Evolutionary conservation across 129 eudicot genomes (phyloP).

Genomic region (Helichrysum umbraculigerum): DNA sequence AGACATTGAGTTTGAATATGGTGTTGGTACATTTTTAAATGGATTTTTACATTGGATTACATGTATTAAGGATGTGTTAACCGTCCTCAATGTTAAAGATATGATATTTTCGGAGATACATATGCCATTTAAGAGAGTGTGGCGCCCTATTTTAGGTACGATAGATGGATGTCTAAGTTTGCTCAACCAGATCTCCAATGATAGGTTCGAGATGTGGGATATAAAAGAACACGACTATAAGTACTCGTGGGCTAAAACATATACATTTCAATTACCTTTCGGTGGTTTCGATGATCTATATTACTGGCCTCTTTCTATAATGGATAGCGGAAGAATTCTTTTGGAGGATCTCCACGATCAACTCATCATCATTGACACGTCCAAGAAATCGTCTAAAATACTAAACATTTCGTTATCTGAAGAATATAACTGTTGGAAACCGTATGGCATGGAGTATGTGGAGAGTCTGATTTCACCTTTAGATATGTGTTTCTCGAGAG

Average conservation of each 20-base stretch:
- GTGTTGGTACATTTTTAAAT: conserved; percentile 8
- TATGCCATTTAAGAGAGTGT: not conserved
- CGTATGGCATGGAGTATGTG: not conserved
- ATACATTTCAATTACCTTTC: no score
- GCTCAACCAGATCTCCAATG: not conserved
- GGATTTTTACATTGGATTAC: conserved; percentile 24
- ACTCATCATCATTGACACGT: not conserved
- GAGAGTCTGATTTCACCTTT: not conserved
- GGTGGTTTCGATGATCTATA: not conserved
- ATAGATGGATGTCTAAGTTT: conserved; percentile 12
- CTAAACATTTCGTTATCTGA: not conserved
- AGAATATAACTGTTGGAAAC: not conserved
- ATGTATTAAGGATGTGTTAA: not conserved
- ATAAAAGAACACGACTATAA: conserved; percentile 13
- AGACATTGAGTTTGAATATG: no score
- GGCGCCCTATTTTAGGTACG: conserved; percentile 5
- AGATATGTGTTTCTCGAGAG: no score
- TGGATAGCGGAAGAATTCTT: conserved; percentile 10
- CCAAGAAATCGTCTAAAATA: not conserved
- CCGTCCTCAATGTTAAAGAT: conserved; percentile 10
- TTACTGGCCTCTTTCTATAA: not conserved
- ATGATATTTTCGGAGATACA: conserved; percentile 14
- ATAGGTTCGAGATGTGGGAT: not conserved
- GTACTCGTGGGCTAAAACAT: not conserved
- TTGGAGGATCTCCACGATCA: not conserved